Evolutionary conservation across 225 moss, liverwort and hornwort species (phyloP).

Genomic region (Rhytidiadelphus loreus): DNA sequence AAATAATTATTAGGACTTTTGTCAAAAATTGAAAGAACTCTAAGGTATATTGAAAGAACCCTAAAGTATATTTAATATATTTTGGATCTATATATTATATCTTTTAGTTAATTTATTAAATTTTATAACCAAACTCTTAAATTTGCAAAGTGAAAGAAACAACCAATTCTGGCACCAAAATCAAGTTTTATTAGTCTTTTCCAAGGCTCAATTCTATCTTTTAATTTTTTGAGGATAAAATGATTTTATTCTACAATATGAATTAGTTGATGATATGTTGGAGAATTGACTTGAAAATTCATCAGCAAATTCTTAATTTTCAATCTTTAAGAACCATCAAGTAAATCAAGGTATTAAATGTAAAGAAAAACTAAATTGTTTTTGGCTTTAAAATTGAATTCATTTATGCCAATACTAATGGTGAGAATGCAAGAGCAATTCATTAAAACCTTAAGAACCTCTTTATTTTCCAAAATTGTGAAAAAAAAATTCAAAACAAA

Average conservation of each 20-base stretch:
- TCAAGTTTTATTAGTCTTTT: background rate
- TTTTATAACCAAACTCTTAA: too few relatives aligned
- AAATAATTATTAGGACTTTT: background rate
- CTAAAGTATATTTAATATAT: too few relatives aligned
- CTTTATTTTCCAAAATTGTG: background rate
- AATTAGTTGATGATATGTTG: background rate
- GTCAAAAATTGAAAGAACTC: background rate
- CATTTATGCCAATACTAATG: background rate
- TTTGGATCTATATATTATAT: too few relatives aligned
- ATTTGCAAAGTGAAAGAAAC: background rate
- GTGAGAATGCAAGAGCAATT: background rate
- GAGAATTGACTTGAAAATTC: background rate
- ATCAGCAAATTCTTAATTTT: background rate
- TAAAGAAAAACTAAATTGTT: background rate
- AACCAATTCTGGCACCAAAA: background rate
- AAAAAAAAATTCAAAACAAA: background rate
- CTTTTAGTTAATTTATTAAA: too few relatives aligned
- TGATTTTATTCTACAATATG: background rate
- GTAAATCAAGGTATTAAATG: background rate
- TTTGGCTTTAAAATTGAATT: background rate
- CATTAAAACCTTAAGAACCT: background rate
- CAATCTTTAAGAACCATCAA: background rate
- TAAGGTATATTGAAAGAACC: background rate
- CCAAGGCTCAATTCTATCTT: background rate
- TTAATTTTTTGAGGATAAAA: background rate